Conservation (phyloP, 768 basidiomycete genomes). For the Collybia nuda region DNA sequence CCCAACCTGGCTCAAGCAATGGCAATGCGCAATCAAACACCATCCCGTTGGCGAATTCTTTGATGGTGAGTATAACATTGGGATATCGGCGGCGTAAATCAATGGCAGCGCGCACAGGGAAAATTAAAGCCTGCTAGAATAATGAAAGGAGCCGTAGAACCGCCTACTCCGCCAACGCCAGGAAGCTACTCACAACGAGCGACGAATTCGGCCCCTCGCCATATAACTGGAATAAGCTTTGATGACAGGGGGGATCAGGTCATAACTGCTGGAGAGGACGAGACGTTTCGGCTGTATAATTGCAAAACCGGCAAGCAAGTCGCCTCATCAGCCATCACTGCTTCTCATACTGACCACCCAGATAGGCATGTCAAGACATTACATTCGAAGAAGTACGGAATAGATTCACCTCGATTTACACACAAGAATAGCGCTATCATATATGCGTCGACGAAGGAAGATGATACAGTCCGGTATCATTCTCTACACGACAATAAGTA, state of each 20-base stretch:
- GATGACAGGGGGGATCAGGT: conserved; percentile 88
- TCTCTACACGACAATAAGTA: conserved; percentile 97
- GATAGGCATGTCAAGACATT: conserved; percentile 72
- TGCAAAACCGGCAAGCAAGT: conserved; percentile 94
- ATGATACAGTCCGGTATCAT: conserved; percentile 93
- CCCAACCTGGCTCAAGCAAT: conserved; percentile 40
- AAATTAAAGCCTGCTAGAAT: conserved; percentile 89
- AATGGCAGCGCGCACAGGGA: conserved; percentile 36
- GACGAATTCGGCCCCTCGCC: conserved; percentile 51
- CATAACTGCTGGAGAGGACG: conserved; percentile 89
- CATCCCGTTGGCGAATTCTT: conserved; percentile 41
- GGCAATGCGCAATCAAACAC: conserved; percentile 30
- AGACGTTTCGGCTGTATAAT: conserved; percentile 86
- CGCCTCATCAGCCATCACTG: conserved; percentile 20
- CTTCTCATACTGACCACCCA: conserved; percentile 11
- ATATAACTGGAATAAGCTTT: conserved; percentile 87
- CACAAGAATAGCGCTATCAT: conserved; percentile 85
- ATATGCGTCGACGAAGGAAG: conserved; percentile 92
- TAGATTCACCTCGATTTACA: conserved; percentile 92
- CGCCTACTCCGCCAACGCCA: conserved; percentile 47
- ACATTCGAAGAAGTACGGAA: conserved; percentile 95
- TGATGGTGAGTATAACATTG: conserved; percentile 46
- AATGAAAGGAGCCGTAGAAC: conserved; percentile 77
- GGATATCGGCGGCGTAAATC: conserved; percentile 7
- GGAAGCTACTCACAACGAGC: conserved; percentile 31